Conservation (phyloP, 1,139 yeast species). For the Magnusiomyces sp. region DNA sequence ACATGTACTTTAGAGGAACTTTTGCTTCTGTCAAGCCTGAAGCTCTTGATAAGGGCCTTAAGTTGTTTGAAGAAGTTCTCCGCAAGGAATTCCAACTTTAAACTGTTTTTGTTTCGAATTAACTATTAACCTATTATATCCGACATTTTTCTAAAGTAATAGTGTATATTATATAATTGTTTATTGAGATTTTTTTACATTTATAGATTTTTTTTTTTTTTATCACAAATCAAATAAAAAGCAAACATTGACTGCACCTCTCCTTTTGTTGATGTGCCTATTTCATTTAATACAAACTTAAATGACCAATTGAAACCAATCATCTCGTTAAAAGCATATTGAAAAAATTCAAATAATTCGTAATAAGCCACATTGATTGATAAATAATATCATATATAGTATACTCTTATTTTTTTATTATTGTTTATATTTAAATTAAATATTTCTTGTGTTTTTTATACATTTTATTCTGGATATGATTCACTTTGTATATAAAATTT, state of each 20-base stretch:
- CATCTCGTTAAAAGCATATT: not conserved
- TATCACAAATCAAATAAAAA: too few species aligned
- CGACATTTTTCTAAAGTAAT: not conserved
- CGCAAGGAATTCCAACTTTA: slow-evolving; percentile 31
- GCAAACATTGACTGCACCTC: too few species aligned
- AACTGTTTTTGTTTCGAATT: too few species aligned
- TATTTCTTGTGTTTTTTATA: not conserved
- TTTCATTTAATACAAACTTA: not conserved
- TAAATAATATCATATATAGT: not conserved
- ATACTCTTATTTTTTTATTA: not conserved
- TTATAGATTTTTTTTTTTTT: not conserved
- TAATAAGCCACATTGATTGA: not conserved
- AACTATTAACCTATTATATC: too few species aligned
- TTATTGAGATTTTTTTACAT: not conserved
- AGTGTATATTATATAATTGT: not conserved
- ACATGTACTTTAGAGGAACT: slow-evolving; percentile 79
- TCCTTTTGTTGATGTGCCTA: not conserved
- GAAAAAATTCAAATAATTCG: not conserved
- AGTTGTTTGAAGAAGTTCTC: slow-evolving; percentile 55
- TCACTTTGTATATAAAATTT: not conserved
- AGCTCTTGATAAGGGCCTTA: slow-evolving; percentile 49
- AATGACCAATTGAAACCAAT: not conserved
- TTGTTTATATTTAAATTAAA: not conserved
- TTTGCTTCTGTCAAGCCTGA: slow-evolving; percentile 76
- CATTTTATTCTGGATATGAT: not conserved